phyloP scores from a whole-genome alignment of 192 early-diverging fungal genomes.

The Coemansia sp. region DNA sequence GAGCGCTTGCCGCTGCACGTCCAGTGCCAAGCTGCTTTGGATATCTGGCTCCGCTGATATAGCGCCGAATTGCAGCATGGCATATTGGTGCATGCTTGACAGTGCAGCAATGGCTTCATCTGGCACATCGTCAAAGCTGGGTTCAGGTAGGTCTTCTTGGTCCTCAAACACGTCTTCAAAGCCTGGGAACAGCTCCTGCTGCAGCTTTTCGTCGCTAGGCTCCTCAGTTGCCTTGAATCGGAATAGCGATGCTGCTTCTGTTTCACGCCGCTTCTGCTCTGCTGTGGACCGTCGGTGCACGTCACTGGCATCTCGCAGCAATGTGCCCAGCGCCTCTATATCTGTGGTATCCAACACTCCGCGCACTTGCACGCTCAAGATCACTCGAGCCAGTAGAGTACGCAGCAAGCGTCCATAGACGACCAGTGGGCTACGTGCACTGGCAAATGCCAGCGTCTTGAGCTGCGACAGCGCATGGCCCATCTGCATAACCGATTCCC shows the following conservation, averaged over 20 bases:
- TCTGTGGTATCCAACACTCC: constrained; percentile 21
- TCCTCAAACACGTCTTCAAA: constrained; percentile 65
- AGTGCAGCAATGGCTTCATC: constrained; percentile 53
- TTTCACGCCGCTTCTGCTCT: constrained; percentile 28
- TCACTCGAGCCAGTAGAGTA: constrained; percentile 21
- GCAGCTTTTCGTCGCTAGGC: constrained; percentile 68
- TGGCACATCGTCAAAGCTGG: constrained; percentile 50
- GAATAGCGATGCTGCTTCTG: constrained; percentile 44
- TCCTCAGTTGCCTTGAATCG: constrained; percentile 33
- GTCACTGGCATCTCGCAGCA: constrained; percentile 38
- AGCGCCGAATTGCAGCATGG: constrained; percentile 53
- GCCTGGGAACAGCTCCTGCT: constrained; percentile 79
- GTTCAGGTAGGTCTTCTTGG: constrained; percentile 17
- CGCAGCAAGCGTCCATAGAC: constrained; percentile 32
- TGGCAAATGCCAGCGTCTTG: constrained; percentile 27
- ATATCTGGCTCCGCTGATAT: constrained; percentile 8
- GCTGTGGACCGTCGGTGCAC: constrained; percentile 35
- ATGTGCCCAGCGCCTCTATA: constrained; percentile 21
- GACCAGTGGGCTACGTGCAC: constrained; percentile 9
- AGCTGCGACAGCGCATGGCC: constrained; percentile 17
- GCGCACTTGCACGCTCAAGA: constrained; percentile 34
- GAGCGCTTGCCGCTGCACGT: constrained; percentile 29
- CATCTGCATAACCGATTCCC: constrained; percentile 5
- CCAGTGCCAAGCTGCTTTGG: constrained; percentile 9
- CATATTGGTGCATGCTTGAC: constrained; percentile 54